Evolutionary conservation across 2,329 filamentous ascomycete genomes (phyloP), one percentile per base, ranked within the genome.

Genomic region (Clonostachys chloroleuca): DNA sequence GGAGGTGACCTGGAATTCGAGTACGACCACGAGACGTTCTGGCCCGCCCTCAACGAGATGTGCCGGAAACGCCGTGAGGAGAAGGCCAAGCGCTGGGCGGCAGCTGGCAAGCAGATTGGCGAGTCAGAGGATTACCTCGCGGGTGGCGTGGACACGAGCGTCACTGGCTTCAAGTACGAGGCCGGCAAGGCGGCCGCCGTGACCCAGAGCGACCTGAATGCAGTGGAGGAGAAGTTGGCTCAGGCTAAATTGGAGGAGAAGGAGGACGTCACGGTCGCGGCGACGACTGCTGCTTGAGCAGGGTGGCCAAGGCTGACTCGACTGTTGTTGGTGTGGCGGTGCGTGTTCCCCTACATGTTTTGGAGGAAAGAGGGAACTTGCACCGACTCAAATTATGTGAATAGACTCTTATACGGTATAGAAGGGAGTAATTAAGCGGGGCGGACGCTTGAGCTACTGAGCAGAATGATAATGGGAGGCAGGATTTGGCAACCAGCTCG

Each of bases 1-100:
- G 84, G 85, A 43, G 92, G 94, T 49, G 80, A 89, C 44, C 80
- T 95, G 51, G 80, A 92, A 50, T 97, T 99, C 63, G 85, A 90
- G 59, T 99, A 99, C 65, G 88, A 96, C 59, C 94, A 99, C 69
- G 70, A 77, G 2, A 67, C 75, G 14, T 99, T 96, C 75, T 99
- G 94, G 94, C 89, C 92, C 1, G 86, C 89, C 2, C 75, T 99
- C 51, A 82, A 83, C 57, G 77, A 82, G 57, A 67, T 95, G 57
- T 87, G 86, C 53, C 77, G 79, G 16, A 75, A 85, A 63, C 82
- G 80, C 54, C 79, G 82, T 43, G 78, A 78, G 24, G 79, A 80
- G 52, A 81, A 82, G 57, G 71, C 70, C 52, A 74, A 81, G 56
- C 76, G 91, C 47, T 99, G 94, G 94, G 75, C 84, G 52, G 80